Evolutionary conservation across 768 basidiomycete species (phyloP), one percentile per base, ranked within the genome.

Genomic region (Phanerodontia chrysosporium): DNA sequence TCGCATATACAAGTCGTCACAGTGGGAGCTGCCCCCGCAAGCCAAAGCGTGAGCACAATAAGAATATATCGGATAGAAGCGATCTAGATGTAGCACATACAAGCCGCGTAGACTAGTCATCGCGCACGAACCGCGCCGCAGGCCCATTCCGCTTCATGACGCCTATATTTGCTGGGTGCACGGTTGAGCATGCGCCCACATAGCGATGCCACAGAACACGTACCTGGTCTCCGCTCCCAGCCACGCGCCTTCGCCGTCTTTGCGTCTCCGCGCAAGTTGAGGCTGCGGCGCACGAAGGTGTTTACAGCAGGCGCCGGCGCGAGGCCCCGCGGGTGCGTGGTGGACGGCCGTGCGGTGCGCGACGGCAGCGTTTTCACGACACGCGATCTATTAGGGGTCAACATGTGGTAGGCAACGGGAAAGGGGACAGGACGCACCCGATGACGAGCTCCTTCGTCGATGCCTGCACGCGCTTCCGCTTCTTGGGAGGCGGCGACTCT

Each of bases 171-270:
- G 76, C 85, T 86, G 16, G 21, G 44, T 32, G 18, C 14, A 28
- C 36, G 24, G 45, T 51, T 21, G 27, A 54, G 42, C 54, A 25
- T 25, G 32, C 36, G 5, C 42, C 36, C 14, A 32, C 21, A 51
- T n/a, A 13, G 10, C 28, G 14, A 7, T 27, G 14, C 25, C 66
- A 48, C 21, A 45, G 21, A 22, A n/a, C 10, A 68, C 77, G 45
- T 62, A 87, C 87, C 85, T 51, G 84, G 75, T 67, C 77, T 75
- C 49, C 86, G 75, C 62, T 84, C 79, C 86, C 86, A 89, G 27
- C 78, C 77, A 51, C 66, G 73, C 51, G 75, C 75, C 57, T 73
- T 75, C 44, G 73, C 72, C 46, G 71, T 71, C 56, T 65, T 64
- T 16, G 69, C 60, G 36, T 65, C 64, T 18, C 78, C 77, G 58